These are phyloP conservation scores for Osmozyma mogii DNA, from an alignment of 805 yeast species.

Conservation along the genomic window DNA sequence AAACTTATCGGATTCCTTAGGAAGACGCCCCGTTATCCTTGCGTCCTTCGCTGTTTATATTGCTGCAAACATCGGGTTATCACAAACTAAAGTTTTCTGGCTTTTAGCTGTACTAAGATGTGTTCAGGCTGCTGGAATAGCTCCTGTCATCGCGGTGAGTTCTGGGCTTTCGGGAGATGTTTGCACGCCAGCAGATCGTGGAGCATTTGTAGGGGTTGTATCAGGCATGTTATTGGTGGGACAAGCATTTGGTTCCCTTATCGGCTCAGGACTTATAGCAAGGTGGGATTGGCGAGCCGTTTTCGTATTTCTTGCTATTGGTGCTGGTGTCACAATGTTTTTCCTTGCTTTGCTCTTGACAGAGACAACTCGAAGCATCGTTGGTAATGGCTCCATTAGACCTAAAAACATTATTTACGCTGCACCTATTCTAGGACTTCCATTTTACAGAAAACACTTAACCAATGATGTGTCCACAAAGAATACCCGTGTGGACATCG, in stretches of 20 bases:
- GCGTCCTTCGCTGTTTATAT: conserved; percentile 47
- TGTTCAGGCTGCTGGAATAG: conserved; percentile 69
- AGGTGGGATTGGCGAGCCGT: conserved; percentile 58
- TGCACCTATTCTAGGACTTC: conserved; percentile 37
- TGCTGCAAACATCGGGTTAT: conserved; percentile 60
- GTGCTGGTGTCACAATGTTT: conserved; percentile 41
- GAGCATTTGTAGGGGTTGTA: conserved; percentile 59
- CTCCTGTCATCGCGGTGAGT: conserved; percentile 65
- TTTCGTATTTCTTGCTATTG: conserved; percentile 69
- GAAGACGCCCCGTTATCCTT: conserved; percentile 63
- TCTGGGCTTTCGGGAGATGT: conserved; percentile 72
- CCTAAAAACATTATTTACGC: conserved; percentile 21
- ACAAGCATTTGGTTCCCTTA: conserved; percentile 71
- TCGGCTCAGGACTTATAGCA: conserved; percentile 38
- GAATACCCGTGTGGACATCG: neutral
- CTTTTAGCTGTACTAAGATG: conserved; percentile 60
- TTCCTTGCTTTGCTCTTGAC: conserved; percentile 41
- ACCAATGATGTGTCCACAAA: conserved; percentile 17
- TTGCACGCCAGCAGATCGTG: conserved; percentile 58
- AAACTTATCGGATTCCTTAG: conserved; percentile 58
- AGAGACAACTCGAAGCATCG: conserved; percentile 66
- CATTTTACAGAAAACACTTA: conserved; percentile 19
- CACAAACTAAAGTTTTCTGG: conserved; percentile 49
- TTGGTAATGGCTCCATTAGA: conserved; percentile 60
- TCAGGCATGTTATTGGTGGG: conserved; percentile 63